phyloP scores from a whole-genome alignment of 2,329 filamentous ascomycete species.

The Aspergillus phoenicis region DNA sequence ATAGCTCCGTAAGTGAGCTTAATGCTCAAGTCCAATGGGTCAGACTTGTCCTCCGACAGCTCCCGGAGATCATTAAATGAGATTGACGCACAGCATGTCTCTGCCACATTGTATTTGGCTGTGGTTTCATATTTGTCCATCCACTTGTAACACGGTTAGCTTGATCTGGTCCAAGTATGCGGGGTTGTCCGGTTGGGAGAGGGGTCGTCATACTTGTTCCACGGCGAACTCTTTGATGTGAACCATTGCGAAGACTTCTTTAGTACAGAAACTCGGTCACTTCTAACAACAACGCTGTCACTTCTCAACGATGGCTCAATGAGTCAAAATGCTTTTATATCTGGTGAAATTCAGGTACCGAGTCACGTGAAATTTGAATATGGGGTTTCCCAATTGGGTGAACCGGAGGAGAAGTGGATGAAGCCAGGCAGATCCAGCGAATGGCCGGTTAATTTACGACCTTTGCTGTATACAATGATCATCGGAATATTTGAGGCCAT shows the following conservation, averaged over 20 bases:
- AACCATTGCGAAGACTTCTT: constrained; percentile 38
- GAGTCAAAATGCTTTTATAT: background rate
- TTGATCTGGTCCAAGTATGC: background rate
- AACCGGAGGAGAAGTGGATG: background rate
- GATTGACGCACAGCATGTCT: constrained; percentile 76
- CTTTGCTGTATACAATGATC: too few relatives aligned
- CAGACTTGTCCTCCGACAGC: constrained; percentile 53
- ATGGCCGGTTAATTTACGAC: background rate
- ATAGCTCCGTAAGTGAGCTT: constrained; percentile 33
- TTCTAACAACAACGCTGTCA: background rate
- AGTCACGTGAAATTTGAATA: constrained; percentile 2
- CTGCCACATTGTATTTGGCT: constrained; percentile 69
- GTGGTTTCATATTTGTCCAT: constrained; percentile 58
- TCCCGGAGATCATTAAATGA: constrained; percentile 68
- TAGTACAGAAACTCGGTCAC: background rate
- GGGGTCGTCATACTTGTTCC: constrained; percentile 60
- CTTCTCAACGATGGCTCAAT: background rate
- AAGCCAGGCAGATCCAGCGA: background rate
- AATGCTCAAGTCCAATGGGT: constrained; percentile 26
- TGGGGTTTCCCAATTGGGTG: background rate
- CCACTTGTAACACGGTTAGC: constrained; percentile 46
- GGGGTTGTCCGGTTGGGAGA: background rate
- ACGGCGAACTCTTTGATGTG: constrained; percentile 55
- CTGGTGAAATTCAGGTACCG: background rate
- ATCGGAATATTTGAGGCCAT: background rate